Percentiles rank a stretch among this genome's conserved stretches.
These are phyloP conservation scores for Polygonum aviculare DNA, from an alignment of 148 eudicot species.

Conservation along the genomic window DNA sequence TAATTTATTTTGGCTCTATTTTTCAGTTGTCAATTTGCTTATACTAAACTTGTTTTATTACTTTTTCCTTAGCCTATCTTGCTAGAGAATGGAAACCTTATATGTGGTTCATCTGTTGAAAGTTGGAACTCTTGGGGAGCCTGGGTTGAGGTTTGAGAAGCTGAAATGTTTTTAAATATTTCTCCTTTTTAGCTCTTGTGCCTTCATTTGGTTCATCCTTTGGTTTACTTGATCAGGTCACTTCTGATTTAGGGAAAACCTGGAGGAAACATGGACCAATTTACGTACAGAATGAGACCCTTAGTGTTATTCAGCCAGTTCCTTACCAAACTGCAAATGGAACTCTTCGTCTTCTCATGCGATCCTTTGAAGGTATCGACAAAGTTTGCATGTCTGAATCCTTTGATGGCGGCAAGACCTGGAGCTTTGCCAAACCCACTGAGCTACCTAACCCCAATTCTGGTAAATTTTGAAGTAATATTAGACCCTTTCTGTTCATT, in stretches of 20 bases:
- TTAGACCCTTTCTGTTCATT: too few relatives aligned
- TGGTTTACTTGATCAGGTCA: conserved; percentile 20
- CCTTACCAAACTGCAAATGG: conserved; percentile 79
- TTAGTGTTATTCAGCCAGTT: conserved; percentile 92
- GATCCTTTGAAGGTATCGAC: conserved; percentile 50
- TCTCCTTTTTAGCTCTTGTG: background rate
- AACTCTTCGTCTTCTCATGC: conserved; percentile 60
- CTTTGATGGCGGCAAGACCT: conserved; percentile 65
- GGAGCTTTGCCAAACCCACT: conserved; percentile 69
- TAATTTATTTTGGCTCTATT: background rate
- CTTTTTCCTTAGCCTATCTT: conserved; percentile 56
- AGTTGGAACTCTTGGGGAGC: conserved; percentile 99
- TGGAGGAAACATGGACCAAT: conserved; percentile 94
- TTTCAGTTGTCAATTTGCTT: background rate
- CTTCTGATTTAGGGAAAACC: conserved; percentile 71
- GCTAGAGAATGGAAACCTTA: conserved; percentile 63
- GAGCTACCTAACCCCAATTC: conserved; percentile 93
- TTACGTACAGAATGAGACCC: conserved; percentile 41
- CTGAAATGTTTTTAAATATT: background rate
- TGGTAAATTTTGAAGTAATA: conserved; percentile 31
- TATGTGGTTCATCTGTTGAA: conserved; percentile 94
- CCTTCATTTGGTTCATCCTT: background rate
- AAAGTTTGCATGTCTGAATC: conserved; percentile 84
- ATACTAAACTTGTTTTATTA: conserved; percentile 3
- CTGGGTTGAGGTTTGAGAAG: conserved; percentile 68